Conservation (phyloP, 108 stramenopile genomes). For the Fragilaria radians region DNA sequence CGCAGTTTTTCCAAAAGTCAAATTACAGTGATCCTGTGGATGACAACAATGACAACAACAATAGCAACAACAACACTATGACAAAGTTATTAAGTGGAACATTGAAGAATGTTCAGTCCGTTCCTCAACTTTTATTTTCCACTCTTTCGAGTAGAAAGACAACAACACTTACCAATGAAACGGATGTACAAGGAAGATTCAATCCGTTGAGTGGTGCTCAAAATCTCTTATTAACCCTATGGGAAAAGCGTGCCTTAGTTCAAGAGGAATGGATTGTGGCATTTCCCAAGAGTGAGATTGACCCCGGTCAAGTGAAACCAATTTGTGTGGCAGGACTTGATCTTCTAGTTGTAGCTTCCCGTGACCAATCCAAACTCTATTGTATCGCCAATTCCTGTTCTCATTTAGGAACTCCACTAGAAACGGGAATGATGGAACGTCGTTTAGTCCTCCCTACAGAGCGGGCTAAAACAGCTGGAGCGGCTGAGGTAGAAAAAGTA, state of each 20-base stretch:
- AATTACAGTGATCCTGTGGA: neutral
- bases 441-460: slow-evolving; percentile 22
- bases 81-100: neutral
- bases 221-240: neutral
- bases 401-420: slow-evolving; percentile 94
- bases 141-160: neutral
- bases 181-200: slow-evolving; percentile 8
- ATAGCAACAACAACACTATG: too few species aligned
- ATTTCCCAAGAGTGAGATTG: slow-evolving; percentile 77
- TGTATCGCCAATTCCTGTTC: slow-evolving; percentile 93
- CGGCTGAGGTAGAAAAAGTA: neutral
- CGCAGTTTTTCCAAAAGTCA: neutral
- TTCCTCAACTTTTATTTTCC: neutral
- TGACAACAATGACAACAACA: too few species aligned
- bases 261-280: slow-evolving; percentile 75
- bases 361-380: slow-evolving; percentile 70
- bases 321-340: slow-evolving; percentile 73
- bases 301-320: slow-evolving; percentile 85
- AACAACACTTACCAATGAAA: neutral
- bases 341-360: slow-evolving; percentile 64
- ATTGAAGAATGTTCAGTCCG: neutral
- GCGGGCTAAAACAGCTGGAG: neutral
- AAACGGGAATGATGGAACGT: slow-evolving; percentile 77
- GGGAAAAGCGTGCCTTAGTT: slow-evolving; percentile 8
- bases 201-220: neutral